Percentiles rank a stretch among this genome's conserved stretches.
phyloP scores from a whole-genome alignment of 768 basidiomycete genomes.

The Asterophora parasitica region DNA sequence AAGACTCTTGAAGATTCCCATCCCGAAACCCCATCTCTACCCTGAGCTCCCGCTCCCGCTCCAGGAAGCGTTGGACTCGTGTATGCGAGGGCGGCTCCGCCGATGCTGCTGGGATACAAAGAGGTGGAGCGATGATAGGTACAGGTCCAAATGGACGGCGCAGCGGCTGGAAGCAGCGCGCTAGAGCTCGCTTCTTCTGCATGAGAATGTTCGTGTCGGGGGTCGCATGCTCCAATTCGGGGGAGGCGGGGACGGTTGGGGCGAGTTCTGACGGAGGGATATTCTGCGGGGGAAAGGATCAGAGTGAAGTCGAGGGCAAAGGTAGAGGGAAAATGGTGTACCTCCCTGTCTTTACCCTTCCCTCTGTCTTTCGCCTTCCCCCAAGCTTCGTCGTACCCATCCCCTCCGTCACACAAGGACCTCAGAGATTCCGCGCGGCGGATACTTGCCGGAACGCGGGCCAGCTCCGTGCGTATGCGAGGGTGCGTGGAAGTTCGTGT shows the following conservation, averaged over 20 bases:
- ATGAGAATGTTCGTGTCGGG: not conserved
- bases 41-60: conserved; percentile 30
- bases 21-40: conserved; percentile 20
- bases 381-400: conserved; percentile 8
- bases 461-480: conserved; percentile 12
- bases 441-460: conserved; percentile 33
- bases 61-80: conserved; percentile 35
- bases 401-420: conserved; percentile 20
- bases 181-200: not conserved
- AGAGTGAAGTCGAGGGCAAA: not conserved
- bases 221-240: not conserved
- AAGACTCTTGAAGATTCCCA: not conserved
- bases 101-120: conserved; percentile 28
- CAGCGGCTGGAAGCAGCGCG: too few species aligned
- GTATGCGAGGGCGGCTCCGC: conserved; percentile 39
- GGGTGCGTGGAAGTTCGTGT: conserved; percentile 5
- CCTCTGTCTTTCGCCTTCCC: not conserved
- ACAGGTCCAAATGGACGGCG: conserved; percentile 19
- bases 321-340: not conserved
- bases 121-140: conserved; percentile 54
- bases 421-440: conserved; percentile 36
- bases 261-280: not conserved
- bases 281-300: not conserved
- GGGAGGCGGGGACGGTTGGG: conserved; percentile 7
- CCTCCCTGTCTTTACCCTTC: not conserved